phyloP scores from a whole-genome alignment of 352 stramenopile genomes.

The Phytophthora agathidicida region DNA sequence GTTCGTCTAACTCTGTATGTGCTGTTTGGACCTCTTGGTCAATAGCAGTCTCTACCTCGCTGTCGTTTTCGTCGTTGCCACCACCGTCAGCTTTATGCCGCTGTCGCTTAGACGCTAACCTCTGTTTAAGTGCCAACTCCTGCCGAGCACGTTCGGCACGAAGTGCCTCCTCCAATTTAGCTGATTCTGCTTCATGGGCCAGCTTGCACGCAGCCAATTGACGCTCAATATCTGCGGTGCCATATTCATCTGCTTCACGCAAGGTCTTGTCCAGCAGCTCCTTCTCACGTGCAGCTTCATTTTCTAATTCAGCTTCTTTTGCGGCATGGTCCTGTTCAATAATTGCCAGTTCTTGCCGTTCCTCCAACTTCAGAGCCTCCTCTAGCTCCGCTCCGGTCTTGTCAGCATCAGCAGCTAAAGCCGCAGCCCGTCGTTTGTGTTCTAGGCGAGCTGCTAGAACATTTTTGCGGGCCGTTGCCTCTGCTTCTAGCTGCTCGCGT shows the following conservation, averaged over 20 bases:
- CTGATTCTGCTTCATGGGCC: slow-evolving; percentile 33
- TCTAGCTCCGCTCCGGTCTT: slow-evolving; percentile 12
- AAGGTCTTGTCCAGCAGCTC: slow-evolving; percentile 25
- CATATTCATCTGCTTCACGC: slow-evolving; percentile 20
- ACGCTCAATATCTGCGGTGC: slow-evolving; percentile 39
- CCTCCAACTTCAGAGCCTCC: slow-evolving; percentile 27
- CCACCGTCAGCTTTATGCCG: slow-evolving; percentile 1
- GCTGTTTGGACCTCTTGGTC: slow-evolving; percentile 9
- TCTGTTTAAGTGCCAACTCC: slow-evolving; percentile 48
- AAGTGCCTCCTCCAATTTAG: slow-evolving; percentile 35
- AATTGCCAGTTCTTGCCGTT: slow-evolving; percentile 31
- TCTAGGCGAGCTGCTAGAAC: slow-evolving; percentile 35
- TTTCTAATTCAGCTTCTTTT: slow-evolving; percentile 29
- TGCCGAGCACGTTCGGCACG: slow-evolving; percentile 40
- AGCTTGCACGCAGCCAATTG: slow-evolving; percentile 42
- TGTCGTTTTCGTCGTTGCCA: background rate
- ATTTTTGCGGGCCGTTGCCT: slow-evolving; percentile 38
- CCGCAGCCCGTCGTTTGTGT: slow-evolving; percentile 32
- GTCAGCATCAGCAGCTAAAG: background rate
- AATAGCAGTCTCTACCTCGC: background rate
- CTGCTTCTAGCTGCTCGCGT: slow-evolving; percentile 35
- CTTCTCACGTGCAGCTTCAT: slow-evolving; percentile 34
- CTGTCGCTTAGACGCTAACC: slow-evolving; percentile 39
- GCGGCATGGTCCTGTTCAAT: slow-evolving; percentile 36
- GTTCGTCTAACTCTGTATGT: slow-evolving; percentile 31